These are phyloP conservation scores for Neurospora crassa DNA, from an alignment of 2,329 filamentous ascomycete species.

Conservation along the genomic window DNA sequence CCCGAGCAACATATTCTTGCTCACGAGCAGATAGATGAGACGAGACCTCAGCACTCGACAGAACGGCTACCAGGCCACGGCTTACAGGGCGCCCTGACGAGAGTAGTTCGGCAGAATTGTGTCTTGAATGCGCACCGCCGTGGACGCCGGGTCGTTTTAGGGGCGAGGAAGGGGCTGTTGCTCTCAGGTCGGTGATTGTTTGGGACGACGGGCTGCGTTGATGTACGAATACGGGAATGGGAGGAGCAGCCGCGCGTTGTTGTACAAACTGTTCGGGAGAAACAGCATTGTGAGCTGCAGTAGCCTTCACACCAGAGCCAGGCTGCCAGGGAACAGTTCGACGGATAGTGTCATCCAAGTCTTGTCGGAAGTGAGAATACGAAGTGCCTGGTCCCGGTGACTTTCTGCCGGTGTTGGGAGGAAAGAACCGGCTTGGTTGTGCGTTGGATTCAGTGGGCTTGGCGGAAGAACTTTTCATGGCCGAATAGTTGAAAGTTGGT, in stretches of 20 bases:
- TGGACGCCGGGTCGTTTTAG: constrained; percentile 31
- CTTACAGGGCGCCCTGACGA: constrained; percentile 41
- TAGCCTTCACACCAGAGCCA: constrained; percentile 42
- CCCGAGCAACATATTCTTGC: constrained; percentile 77
- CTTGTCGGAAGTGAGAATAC: constrained; percentile 33
- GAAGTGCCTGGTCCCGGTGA: constrained; percentile 18
- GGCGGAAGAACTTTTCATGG: constrained; percentile 22
- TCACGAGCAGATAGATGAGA: constrained; percentile 72
- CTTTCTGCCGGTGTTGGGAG: constrained; percentile 21
- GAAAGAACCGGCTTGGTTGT: constrained; percentile 23
- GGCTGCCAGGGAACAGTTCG: constrained; percentile 75
- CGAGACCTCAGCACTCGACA: constrained; percentile 32
- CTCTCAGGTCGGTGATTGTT: constrained; percentile 29
- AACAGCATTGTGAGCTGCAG: constrained; percentile 41
- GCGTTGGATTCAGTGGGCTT: constrained; percentile 19
- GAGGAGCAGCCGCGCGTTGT: constrained; percentile 54
- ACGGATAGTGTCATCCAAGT: constrained; percentile 44
- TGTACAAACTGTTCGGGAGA: constrained; percentile 78
- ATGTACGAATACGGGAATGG: constrained; percentile 49
- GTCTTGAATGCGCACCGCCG: constrained; percentile 34
- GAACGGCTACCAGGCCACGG: constrained; percentile 43
- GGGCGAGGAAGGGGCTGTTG: constrained; percentile 33
- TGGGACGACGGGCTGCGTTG: constrained; percentile 48
- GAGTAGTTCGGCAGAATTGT: constrained; percentile 37
- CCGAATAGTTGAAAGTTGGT: constrained; percentile 60